Evolutionary conservation across 495 filamentous ascomycete genomes (phyloP).

Genomic region (Astrothelium macrocarpum): DNA sequence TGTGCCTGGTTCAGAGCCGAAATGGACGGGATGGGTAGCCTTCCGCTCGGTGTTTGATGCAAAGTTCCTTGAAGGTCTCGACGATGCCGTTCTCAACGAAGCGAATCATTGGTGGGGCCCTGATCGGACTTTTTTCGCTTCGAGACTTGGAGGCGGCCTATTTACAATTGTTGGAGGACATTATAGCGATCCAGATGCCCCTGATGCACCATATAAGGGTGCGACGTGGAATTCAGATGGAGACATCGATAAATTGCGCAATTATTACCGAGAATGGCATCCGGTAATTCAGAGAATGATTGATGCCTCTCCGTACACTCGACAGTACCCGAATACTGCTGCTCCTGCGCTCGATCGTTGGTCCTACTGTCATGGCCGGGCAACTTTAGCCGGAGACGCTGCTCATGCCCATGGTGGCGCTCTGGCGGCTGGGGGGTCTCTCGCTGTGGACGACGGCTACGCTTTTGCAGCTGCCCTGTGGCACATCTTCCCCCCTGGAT

Average conservation of each 20-base stretch:
- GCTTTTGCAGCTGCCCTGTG: constrained; percentile 15
- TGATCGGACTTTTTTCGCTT: constrained; percentile 40
- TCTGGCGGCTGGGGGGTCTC: constrained; percentile 41
- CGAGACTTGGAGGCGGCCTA: constrained; percentile 34
- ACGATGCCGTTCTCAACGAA: constrained; percentile 34
- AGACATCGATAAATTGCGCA: constrained; percentile 32
- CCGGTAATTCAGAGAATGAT: constrained; percentile 35
- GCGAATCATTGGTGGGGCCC: constrained; percentile 44
- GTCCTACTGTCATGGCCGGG: constrained; percentile 31
- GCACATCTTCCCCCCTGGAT: constrained; percentile 8
- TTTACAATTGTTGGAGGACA: constrained; percentile 42
- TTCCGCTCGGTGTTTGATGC: constrained; percentile 37
- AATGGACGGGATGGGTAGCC: constrained; percentile 38
- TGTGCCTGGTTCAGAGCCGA: constrained; percentile 33
- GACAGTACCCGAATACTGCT: constrained; percentile 38
- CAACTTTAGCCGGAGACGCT: constrained; percentile 40
- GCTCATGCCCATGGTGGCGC: constrained; percentile 44
- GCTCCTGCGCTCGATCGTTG: constrained; percentile 35
- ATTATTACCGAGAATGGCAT: constrained; percentile 40
- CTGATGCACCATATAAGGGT: constrained; percentile 33
- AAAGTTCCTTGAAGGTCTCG: constrained; percentile 27
- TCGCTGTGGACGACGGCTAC: constrained; percentile 43
- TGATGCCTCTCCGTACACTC: constrained; percentile 35
- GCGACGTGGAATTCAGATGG: constrained; percentile 36
- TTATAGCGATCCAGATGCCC: constrained; percentile 33